Evolutionary conservation across 495 filamentous ascomycete species (phyloP).

Genomic region (Sporormia fimetaria): DNA sequence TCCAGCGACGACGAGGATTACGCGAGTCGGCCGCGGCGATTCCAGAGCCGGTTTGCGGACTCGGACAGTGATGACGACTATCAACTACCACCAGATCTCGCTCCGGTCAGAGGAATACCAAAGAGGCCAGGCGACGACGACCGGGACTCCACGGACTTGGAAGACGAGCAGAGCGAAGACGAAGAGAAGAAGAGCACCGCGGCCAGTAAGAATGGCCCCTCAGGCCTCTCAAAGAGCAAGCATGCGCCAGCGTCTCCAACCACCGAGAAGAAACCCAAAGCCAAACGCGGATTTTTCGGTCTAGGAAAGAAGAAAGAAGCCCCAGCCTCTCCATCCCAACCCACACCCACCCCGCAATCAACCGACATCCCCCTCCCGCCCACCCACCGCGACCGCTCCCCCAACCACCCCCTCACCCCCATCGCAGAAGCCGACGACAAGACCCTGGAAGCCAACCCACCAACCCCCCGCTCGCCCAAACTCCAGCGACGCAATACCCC

Average conservation of each 20-base stretch:
- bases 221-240: conserved; percentile 22
- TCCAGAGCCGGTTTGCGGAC: conserved; percentile 66
- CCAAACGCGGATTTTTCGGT: conserved; percentile 28
- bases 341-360: neutral
- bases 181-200: conserved; percentile 22
- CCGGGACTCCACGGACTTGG: conserved; percentile 55
- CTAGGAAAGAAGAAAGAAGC: conserved; percentile 31
- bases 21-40: conserved; percentile 34
- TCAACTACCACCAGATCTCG: conserved; percentile 30
- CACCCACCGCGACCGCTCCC: conserved; percentile 1
- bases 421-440: conserved; percentile 20
- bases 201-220: conserved; percentile 20
- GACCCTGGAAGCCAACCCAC: conserved; percentile 1
- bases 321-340: neutral
- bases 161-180: conserved; percentile 41
- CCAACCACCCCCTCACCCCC: conserved; percentile 17
- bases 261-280: conserved; percentile 17
- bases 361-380: conserved; percentile 10
- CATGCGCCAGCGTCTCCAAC: conserved; percentile 17
- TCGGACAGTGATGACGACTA: conserved; percentile 57
- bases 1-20: conserved; percentile 69
- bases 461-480: conserved; percentile 18
- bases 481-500: conserved; percentile 23
- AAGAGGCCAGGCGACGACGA: conserved; percentile 44
- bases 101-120: conserved; percentile 57